phyloP scores from a whole-genome alignment of 192 early-diverging fungal genomes.

The Irineochytrium annulatum region DNA sequence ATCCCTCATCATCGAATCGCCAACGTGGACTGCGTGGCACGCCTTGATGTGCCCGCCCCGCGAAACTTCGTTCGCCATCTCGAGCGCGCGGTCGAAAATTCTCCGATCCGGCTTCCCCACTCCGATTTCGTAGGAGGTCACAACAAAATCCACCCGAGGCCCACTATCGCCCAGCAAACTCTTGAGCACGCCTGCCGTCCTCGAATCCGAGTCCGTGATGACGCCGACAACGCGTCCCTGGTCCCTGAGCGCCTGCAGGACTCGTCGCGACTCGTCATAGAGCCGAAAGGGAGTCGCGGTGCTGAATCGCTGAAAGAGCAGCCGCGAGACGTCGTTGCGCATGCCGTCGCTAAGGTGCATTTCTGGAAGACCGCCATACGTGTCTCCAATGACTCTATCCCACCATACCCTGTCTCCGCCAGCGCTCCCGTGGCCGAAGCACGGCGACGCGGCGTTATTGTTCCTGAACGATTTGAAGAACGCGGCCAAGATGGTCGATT shows the following conservation, averaged over 20 bases:
- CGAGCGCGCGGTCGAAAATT: slow-evolving; percentile 17
- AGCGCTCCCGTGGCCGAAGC: neutral
- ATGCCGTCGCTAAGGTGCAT: neutral
- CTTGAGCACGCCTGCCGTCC: slow-evolving; percentile 1
- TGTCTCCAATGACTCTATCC: neutral
- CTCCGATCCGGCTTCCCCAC: slow-evolving; percentile 12
- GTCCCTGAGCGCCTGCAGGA: neutral
- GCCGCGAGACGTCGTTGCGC: neutral
- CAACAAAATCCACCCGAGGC: slow-evolving; percentile 11
- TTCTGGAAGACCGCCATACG: neutral
- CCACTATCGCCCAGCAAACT: neutral
- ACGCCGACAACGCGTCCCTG: neutral
- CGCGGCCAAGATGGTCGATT: too few species aligned
- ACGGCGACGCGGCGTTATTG: neutral
- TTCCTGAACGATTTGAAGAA: slow-evolving; percentile 1
- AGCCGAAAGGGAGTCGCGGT: neutral
- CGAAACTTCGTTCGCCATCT: neutral
- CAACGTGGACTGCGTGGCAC: neutral
- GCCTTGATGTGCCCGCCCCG: neutral
- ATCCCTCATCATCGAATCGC: slow-evolving; percentile 1
- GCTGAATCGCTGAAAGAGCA: neutral
- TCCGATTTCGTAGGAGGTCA: slow-evolving; percentile 11
- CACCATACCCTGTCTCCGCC: neutral
- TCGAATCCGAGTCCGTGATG: slow-evolving; percentile 10
- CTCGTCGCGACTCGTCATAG: neutral